Evolutionary conservation across 1,284 basidiomycete species (phyloP), one percentile per base, ranked within the genome.

Genomic region (Neotropicomus parvogracilis): DNA sequence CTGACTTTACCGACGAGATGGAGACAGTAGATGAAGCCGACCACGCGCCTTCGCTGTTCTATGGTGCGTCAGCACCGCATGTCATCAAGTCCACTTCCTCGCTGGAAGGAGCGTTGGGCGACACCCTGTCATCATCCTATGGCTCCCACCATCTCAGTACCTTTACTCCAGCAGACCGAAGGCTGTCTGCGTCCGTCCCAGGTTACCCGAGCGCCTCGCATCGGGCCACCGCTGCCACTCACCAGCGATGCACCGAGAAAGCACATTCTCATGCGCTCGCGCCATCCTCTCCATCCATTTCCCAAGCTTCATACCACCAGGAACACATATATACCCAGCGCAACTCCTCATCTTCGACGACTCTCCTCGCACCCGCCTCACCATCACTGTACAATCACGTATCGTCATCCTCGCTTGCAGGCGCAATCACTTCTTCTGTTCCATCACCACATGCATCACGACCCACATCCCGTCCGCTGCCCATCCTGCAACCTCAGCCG

Each of bases 401-500:
- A 10, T 53, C 59, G 8, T 43, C 62, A 7, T 64, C 62, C 16
- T 59, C 65, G 1, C 63, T 66, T 17, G 54, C 60, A 13, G 59
- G 63, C 52, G 62, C 64, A 45, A 50, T 66, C 29, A 29, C 48
- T n/a, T 50, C 62, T 29, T 46, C 56, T 33, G 44, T 33, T 8
- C 51, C 51, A 40, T 46, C 51, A 39, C 40, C 44, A 5, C 44
- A 49, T 41, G 41, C 49, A 31, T 50, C 57, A 40, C 60, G 57
- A 42, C 47, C 54, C 40, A 45, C 49, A 27, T 37, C 55, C 19
- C 38, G 34, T 27, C 54, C 59, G 12, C 54, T 77, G 33, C 70
- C 72, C 46, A 65, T 79, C 32, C 64, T 74, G 50, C 78, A 80
- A 56, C 78, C 78, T 16, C 78, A 77, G 50, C 78, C 78, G 37